Conservation (phyloP, 169 alveolate species). For the Babesia sp. region DNA sequence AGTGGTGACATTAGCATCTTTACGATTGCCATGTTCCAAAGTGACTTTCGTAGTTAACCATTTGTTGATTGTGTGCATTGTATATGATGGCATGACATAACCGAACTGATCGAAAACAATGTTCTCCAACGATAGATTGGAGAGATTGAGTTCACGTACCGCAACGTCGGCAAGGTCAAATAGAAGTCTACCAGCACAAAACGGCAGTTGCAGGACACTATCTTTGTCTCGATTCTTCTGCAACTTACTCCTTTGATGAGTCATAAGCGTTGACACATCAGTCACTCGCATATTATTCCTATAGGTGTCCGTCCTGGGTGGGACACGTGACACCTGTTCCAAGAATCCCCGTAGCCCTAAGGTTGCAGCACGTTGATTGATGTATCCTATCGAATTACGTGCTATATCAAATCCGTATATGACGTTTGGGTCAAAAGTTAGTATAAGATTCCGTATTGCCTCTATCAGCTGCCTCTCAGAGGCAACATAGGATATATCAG, state of each 20-base stretch:
- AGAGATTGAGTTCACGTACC: slow-evolving; percentile 16
- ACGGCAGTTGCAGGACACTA: background rate
- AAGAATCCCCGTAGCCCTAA: slow-evolving; percentile 7
- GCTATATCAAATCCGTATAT: slow-evolving; percentile 34
- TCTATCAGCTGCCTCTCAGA: slow-evolving; percentile 14
- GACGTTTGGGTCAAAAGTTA: slow-evolving; percentile 16
- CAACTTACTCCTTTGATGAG: slow-evolving; percentile 22
- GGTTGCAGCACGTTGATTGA: slow-evolving; percentile 2
- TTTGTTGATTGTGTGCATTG: slow-evolving; percentile 8
- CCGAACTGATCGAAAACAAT: slow-evolving; percentile 21
- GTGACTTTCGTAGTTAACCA: slow-evolving; percentile 19
- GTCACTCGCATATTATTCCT: background rate
- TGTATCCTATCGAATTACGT: slow-evolving; percentile 27
- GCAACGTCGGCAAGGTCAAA: slow-evolving; percentile 33
- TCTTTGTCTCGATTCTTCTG: background rate
- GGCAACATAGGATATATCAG: slow-evolving; percentile 7
- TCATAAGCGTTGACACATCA: slow-evolving; percentile 13
- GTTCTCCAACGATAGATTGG: slow-evolving; percentile 21
- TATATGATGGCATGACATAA: slow-evolving; percentile 24
- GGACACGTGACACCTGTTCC: slow-evolving; percentile 6
- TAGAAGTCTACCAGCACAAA: slow-evolving; percentile 16
- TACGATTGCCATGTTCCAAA: background rate
- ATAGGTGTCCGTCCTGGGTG: slow-evolving; percentile 8
- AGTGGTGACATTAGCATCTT: background rate
- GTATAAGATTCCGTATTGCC: background rate